Conservation (phyloP, 176 grass and related monocot species). For the Thalia dealbata region DNA sequence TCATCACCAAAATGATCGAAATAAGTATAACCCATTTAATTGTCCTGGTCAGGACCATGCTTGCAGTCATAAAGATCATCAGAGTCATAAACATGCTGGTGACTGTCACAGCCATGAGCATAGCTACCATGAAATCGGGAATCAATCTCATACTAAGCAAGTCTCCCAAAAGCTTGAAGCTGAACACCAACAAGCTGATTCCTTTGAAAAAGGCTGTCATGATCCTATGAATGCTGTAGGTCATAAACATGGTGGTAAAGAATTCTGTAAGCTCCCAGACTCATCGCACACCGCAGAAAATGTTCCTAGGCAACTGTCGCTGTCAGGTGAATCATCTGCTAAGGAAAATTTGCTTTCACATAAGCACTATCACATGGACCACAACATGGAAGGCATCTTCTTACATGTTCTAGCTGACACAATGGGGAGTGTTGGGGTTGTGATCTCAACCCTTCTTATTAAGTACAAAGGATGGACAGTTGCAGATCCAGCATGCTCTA, state of each 20-base stretch:
- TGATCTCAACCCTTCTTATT: conserved; percentile 84
- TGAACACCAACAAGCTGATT: background rate
- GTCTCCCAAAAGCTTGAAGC: conserved; percentile 7
- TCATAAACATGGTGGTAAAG: conserved; percentile 27
- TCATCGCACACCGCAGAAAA: background rate
- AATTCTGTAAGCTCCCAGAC: conserved; percentile 17
- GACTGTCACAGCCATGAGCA: conserved; percentile 21
- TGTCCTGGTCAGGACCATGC: conserved; percentile 13
- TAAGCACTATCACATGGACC: conserved; percentile 58
- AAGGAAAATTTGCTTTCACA: conserved; percentile 19
- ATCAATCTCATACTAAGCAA: conserved; percentile 30
- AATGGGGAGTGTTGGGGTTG: conserved; percentile 91
- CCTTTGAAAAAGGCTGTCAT: conserved; percentile 6
- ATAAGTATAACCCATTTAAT: background rate
- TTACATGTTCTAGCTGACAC: conserved; percentile 97
- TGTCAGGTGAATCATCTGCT: conserved; percentile 13
- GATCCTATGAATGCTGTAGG: background rate
- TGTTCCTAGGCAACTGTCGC: background rate
- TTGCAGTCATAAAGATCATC: conserved; percentile 21
- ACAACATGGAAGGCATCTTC: conserved; percentile 99
- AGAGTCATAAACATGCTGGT: conserved; percentile 18
- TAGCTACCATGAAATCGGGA: conserved; percentile 39
- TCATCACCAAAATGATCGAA: conserved; percentile 19
- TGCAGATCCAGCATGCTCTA: conserved; percentile 88
- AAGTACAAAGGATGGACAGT: conserved; percentile 95